Base-by-base conservation (phyloP, 2,329 filamentous ascomycete species). In the Colletotrichum euphorbiae region DNA sequence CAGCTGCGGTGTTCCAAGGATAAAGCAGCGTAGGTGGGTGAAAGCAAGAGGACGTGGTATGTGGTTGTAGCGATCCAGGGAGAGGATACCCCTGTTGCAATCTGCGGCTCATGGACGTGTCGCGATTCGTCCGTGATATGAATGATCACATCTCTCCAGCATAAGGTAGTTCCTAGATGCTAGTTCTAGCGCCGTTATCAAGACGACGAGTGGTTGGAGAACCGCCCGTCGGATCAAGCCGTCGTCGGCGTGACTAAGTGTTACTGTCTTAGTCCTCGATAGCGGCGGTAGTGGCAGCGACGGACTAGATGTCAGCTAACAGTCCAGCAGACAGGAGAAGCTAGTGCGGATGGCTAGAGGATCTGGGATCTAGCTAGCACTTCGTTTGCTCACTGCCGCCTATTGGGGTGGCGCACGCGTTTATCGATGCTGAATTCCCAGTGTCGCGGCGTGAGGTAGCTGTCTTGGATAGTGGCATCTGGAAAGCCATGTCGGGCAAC, bases 11-110 rank as follows among this genome's bases (percentile, higher is more conserved):
- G 42, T 50, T 67, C 48, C 67, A 67, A 62, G 62, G 67, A 62
- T 33, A 57, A 69, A 56, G 36, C 13, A 13, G 36, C 8, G 13
- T 19, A 48, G 24, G 50, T 24, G 43, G 40, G 62, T 56, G 56
- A 40, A 56, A 56, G 67, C 50, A 67, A 42, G 62, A 57, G 56
- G 62, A 40, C 43, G 62, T 69, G 67, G 56, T 62, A 69, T 67
- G 56, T 62, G 67, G 62, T 69, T 69, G 67, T 51, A 67, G 67
- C 50, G 50, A 45, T 69, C 67, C 36, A 38, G 15, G 46, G 64
- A 54, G 21, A 65, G 61, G 40, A 33, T 54, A 40, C 21, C 45
- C 42, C 46, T 46, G 54, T 64, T 36, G 46, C 62, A 48, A 43
- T 17, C 31, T 50, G 65, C 54, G 54, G 61, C 61, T 58, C 21